Conservation (phyloP, 1,139 yeast species). For the Martiniozyma asiatica region DNA sequence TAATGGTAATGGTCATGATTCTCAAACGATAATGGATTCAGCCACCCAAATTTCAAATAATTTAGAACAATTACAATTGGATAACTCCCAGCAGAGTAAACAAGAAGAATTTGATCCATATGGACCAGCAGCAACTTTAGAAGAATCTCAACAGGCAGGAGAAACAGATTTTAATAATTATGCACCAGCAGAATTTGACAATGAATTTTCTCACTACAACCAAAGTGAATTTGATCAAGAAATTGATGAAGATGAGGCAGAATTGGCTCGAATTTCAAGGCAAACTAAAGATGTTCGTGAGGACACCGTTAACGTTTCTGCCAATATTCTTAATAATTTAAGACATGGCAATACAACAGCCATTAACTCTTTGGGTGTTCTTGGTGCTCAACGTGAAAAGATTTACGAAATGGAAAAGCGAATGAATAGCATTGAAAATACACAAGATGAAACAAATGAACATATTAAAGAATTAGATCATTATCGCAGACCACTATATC, state of each 20-base stretch:
- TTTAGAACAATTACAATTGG: slow-evolving; percentile 10
- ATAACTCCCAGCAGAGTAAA: slow-evolving; percentile 5
- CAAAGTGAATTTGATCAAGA: slow-evolving; percentile 27
- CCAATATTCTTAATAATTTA: slow-evolving; percentile 80
- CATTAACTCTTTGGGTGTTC: slow-evolving; percentile 77
- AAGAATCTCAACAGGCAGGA: slow-evolving; percentile 1
- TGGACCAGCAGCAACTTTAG: slow-evolving; percentile 6
- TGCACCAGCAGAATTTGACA: slow-evolving; percentile 22
- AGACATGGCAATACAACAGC: slow-evolving; percentile 90
- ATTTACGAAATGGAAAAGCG: slow-evolving; percentile 71
- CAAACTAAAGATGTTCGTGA: slow-evolving; percentile 56
- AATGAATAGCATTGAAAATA: slow-evolving; percentile 67
- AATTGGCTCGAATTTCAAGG: slow-evolving; percentile 71
- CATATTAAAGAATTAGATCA: slow-evolving; percentile 73
- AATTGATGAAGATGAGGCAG: slow-evolving; percentile 78
- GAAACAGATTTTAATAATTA: slow-evolving; percentile 19
- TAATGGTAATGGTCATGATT: background rate
- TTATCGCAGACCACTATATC: slow-evolving; percentile 70
- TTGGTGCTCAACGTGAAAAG: slow-evolving; percentile 85
- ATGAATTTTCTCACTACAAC: slow-evolving; percentile 13
- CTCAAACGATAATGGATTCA: slow-evolving; percentile 4
- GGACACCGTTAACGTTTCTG: slow-evolving; percentile 74
- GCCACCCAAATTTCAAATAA: slow-evolving; percentile 2
- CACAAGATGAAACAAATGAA: slow-evolving; percentile 71
- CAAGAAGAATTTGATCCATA: slow-evolving; percentile 11